phyloP scores from a whole-genome alignment of 768 basidiomycete genomes.

The Obba rivulosa region DNA sequence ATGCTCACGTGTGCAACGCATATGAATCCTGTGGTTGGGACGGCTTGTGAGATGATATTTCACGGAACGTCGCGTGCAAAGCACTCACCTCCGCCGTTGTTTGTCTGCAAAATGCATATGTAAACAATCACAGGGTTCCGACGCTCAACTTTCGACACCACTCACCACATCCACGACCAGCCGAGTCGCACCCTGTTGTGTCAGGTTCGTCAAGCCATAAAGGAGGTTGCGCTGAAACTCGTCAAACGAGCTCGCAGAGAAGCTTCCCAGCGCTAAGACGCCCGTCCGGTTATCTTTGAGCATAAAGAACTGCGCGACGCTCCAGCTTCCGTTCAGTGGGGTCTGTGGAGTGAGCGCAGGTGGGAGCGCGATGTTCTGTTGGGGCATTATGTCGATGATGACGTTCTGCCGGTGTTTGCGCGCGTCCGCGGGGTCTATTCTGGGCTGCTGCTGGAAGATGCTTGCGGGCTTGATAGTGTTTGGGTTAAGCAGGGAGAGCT shows the following conservation, averaged over 20 bases:
- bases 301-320: constrained; percentile 51
- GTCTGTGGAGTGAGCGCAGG: constrained; percentile 29
- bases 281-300: constrained; percentile 49
- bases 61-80: background rate
- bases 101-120: constrained; percentile 12
- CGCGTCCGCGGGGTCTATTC: constrained; percentile 9
- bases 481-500: background rate
- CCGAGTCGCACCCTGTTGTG: constrained; percentile 40
- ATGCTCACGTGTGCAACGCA: constrained; percentile 51
- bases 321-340: constrained; percentile 39
- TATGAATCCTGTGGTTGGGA: constrained; percentile 37
- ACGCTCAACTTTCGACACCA: background rate
- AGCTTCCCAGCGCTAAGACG: constrained; percentile 54
- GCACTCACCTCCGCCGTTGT: constrained; percentile 27
- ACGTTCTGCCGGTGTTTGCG: constrained; percentile 40
- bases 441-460: constrained; percentile 20
- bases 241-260: constrained; percentile 40
- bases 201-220: constrained; percentile 42
- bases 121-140: background rate
- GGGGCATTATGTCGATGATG: constrained; percentile 40
- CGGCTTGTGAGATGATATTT: background rate
- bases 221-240: constrained; percentile 39
- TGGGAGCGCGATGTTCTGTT: constrained; percentile 35
- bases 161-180: constrained; percentile 52
- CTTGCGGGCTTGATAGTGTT: constrained; percentile 5